Evolutionary conservation across 306 rosid species (phyloP), one percentile per base, ranked within the genome.

Genomic region (Ochetophila trinervis): DNA sequence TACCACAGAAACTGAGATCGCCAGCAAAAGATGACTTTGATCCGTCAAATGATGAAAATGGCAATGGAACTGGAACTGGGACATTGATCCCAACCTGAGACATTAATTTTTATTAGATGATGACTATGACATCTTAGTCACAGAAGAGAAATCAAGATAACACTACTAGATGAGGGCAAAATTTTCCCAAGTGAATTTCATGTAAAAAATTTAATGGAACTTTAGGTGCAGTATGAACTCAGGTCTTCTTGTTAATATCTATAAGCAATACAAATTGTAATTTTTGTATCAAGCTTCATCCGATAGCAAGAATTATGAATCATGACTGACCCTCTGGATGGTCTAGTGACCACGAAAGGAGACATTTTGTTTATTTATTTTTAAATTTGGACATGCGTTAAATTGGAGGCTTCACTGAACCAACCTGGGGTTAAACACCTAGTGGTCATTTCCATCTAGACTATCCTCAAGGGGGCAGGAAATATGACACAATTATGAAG

Each of bases 1-100:
- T 63, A 82, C 81, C 78, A n/a, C 64, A 70, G 70, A 78, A 66
- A 44, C 69, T 71, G 45, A 76, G 76, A 78, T 83, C 73, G 9
- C 86, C 82, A 30, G 65, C 69, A 52, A 70, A 82, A 61, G 79
- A 78, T 52, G 81, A 44, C 63, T 78, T 82, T 9, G 79, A 73
- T 35, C 85, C 84, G 48, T 70, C 61, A 63, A 72, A 62, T 14
- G 82, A 78, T 61, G 90, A 77, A 74, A 78, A 71, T 80, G 90
- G 83, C 62, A 76, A 67, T 1, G 79, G 86, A 73, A 70, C 51
- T 34, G 84, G 76, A 72, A 84, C 75, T 53, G 88, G 68, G 30
- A 87, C 87, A 67, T 87, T 83, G 84, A 85, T 81, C 72, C 95
- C 95, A 53, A 87, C 85, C 95, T 85, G 73, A 66, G 74, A 52